phyloP scores from a whole-genome alignment of 352 stramenopile genomes.

The Phytophthora multivora region DNA sequence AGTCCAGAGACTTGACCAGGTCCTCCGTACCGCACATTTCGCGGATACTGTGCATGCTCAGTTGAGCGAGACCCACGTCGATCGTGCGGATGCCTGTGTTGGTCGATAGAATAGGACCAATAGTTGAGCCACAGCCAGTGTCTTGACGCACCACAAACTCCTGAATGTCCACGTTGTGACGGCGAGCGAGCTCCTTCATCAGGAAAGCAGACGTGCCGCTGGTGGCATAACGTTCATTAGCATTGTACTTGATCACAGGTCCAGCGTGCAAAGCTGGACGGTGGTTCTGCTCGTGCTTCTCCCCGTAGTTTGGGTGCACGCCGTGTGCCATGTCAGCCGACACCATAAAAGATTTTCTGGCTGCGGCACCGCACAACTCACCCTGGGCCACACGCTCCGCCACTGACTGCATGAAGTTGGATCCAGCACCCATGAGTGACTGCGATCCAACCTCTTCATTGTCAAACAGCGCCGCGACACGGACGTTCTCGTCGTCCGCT shows the following conservation, averaged over 20 bases:
- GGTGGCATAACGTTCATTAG: constrained; percentile 98
- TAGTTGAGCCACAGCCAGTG: constrained; percentile 96
- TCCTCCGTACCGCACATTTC: constrained; percentile 95
- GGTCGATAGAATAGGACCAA: constrained; percentile 96
- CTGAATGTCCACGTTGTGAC: constrained; percentile 89
- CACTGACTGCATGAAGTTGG: constrained; percentile 79
- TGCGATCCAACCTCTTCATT: constrained; percentile 97
- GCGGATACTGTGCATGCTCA: constrained; percentile 98
- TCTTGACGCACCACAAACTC: constrained; percentile 98
- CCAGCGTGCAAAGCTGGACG: constrained; percentile 91
- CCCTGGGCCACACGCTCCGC: constrained; percentile 63
- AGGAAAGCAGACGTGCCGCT: constrained; percentile 93
- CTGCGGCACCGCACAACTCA: constrained; percentile 54
- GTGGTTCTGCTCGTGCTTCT: constrained; percentile 96
- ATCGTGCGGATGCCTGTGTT: constrained; percentile 96
- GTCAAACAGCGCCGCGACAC: constrained; percentile 96
- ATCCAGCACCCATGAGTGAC: constrained; percentile 86
- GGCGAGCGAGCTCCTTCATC: constrained; percentile 90
- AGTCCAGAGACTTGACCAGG: constrained; percentile 77
- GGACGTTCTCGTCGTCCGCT: constrained; percentile 80
- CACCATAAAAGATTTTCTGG: constrained; percentile 84
- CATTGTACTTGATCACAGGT: constrained; percentile 99
- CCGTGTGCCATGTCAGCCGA: constrained; percentile 98
- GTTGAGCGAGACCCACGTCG: constrained; percentile 96
- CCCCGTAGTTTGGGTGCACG: constrained; percentile 97